Evolutionary conservation across 352 stramenopile species (phyloP), one percentile per base, ranked within the genome.

Genomic region (Phytophthora ramorum): DNA sequence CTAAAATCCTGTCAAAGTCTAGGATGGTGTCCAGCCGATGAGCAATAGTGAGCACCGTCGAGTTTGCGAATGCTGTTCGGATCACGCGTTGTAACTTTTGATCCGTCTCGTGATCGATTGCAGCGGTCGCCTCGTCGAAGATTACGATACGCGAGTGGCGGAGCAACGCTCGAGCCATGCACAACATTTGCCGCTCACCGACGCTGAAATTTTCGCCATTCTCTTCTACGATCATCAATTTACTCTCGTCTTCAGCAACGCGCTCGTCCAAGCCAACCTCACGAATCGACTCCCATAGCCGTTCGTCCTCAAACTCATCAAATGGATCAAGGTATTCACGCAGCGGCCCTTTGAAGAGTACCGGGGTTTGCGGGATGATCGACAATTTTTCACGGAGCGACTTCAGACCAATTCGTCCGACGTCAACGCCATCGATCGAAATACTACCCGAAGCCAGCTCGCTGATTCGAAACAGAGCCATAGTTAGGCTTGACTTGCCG

Each of bases 21-120:
- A 99, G 91, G 35, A 99, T 94, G 3, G 96, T 99, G 63, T 69
- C 61, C 2, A 69, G 37, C 6, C 61, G 99, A 22, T 99, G 97
- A 10, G 97, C 97, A 54, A 99, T 98, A 1, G 94, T 98, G 3
- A 99, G 58, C 32, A 98, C 75, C 0, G 97, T 99, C 26, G 85
- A 97, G 13, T 85, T 63, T 2, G 55, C 61, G 62, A 99, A 99
- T n/a, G 75, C 76, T 35, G 59, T 73, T n/a, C 78, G 81, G 53
- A 98, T 97, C 47, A 87, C 73, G 1, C 66, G 52, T 54, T 93
- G 83, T 5, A 93, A 57, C 14, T 71, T 68, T 14, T 69, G 43
- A 46, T 92, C 85, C 17, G 80, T 98, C 14, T 85, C 87, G 58
- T 93, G 84, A 54, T 98, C 92, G 34, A 98, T 78, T 3, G 79